A percentile compares a stretch with the other conserved stretches of the same genome.
Evolutionary conservation across 805 yeast species (phyloP).

Genomic region (Cephaloascus fragrans): DNA sequence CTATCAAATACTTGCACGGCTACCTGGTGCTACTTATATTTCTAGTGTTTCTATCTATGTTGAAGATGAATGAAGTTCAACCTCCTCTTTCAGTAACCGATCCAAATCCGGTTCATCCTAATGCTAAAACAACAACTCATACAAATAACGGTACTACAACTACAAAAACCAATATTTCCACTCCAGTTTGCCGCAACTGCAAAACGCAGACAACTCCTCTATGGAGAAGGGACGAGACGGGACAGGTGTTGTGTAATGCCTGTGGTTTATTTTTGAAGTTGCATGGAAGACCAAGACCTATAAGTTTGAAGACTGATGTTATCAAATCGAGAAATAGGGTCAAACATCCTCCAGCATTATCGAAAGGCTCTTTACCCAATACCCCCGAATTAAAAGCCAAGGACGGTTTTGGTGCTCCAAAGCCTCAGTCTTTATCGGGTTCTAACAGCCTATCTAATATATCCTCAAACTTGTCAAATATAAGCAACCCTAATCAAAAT

Average conservation of each 20-base stretch:
- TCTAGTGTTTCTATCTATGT: no score
- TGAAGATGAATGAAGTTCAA: background rate
- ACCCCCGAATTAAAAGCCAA: constrained; percentile 50
- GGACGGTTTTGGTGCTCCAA: constrained; percentile 17
- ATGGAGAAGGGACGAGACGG: constrained; percentile 65
- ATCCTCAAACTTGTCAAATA: background rate
- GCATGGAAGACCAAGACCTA: constrained; percentile 91
- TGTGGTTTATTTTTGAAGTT: constrained; percentile 84
- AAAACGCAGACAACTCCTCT: constrained; percentile 84
- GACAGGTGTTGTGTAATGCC: constrained; percentile 87
- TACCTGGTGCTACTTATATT: no score
- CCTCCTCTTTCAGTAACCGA: background rate
- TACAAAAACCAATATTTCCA: constrained; percentile 49
- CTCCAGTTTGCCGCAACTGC: constrained; percentile 82
- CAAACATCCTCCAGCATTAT: constrained; percentile 32
- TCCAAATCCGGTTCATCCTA: constrained; percentile 39
- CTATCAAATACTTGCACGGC: no score
- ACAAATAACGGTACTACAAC: constrained; percentile 53
- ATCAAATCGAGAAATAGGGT: constrained; percentile 86
- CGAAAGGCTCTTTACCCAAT: constrained; percentile 34
- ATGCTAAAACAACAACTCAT: constrained; percentile 53
- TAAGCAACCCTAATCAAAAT: background rate
- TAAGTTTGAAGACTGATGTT: constrained; percentile 82
- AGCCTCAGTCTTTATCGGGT: constrained; percentile 13
- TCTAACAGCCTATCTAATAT: background rate